Conservation (phyloP, 495 filamentous ascomycete species). For the Viridothelium virens region DNA sequence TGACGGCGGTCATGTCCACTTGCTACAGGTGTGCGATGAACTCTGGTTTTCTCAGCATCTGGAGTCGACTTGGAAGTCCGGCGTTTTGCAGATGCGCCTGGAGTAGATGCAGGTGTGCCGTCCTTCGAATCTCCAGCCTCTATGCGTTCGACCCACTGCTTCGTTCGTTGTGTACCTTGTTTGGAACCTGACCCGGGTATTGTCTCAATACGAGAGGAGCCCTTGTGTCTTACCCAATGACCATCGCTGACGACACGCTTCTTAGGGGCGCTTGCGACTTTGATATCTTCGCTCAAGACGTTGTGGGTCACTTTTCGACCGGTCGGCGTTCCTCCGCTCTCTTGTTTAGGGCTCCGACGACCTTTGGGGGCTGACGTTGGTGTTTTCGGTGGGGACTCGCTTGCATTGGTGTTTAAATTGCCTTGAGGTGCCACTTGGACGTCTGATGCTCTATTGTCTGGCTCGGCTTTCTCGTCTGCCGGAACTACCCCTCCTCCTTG, state of each 20-base stretch:
- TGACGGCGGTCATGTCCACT: neutral
- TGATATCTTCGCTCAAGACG: slow-evolving; percentile 31
- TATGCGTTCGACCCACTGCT: neutral
- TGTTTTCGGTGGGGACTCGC: neutral
- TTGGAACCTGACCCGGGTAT: neutral
- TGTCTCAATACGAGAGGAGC: neutral
- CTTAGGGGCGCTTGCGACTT: slow-evolving; percentile 34
- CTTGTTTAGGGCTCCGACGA: slow-evolving; percentile 3
- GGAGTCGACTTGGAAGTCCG: neutral
- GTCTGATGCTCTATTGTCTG: slow-evolving; percentile 9
- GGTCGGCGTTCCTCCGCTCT: slow-evolving; percentile 15
- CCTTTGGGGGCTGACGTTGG: neutral
- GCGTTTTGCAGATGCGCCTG: neutral
- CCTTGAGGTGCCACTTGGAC: neutral
- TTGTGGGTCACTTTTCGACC: slow-evolving; percentile 25
- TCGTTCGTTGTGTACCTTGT: neutral
- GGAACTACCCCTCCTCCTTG: slow-evolving; percentile 21
- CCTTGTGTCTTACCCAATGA: slow-evolving; percentile 34
- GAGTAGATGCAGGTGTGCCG: neutral
- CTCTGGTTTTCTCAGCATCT: neutral
- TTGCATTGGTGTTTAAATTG: neutral
- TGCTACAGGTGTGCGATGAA: neutral
- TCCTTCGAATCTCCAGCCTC: neutral
- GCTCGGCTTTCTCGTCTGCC: slow-evolving; percentile 19
- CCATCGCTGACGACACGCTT: slow-evolving; percentile 41